phyloP scores from a whole-genome alignment of 495 filamentous ascomycete species.

The Pseudotulostoma volvatum region DNA sequence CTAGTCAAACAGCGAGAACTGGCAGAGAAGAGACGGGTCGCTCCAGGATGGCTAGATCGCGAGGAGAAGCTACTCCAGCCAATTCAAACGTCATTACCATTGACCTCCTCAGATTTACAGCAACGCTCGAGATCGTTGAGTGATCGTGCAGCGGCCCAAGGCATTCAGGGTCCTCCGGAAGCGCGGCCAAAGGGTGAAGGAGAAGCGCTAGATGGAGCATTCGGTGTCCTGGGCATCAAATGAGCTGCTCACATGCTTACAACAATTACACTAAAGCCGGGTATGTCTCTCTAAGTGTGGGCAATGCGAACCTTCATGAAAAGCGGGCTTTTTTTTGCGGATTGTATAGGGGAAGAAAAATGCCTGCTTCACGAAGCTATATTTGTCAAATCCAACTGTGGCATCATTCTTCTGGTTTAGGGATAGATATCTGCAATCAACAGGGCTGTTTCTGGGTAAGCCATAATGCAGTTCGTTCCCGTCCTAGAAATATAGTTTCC shows the following conservation, averaged over 20 bases:
- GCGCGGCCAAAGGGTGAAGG: conserved; percentile 43
- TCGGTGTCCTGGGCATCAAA: conserved; percentile 50
- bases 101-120: neutral
- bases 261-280: too few species aligned
- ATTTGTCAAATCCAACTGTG: too few species aligned
- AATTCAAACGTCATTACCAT: conserved; percentile 7
- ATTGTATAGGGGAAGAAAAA: too few species aligned
- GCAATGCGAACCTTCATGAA: too few species aligned
- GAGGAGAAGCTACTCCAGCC: conserved; percentile 75
- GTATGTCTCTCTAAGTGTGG: too few species aligned
- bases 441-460: too few species aligned
- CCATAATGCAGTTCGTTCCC: too few species aligned
- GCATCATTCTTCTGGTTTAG: too few species aligned
- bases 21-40: conserved; percentile 78
- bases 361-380: too few species aligned
- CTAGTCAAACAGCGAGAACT: conserved; percentile 59
- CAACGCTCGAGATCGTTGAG: conserved; percentile 26
- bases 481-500: too few species aligned
- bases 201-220: conserved; percentile 75
- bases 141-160: conserved; percentile 25
- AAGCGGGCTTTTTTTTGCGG: too few species aligned
- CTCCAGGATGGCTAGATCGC: conserved; percentile 88
- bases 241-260: conserved; percentile 16
- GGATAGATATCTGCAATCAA: too few species aligned
- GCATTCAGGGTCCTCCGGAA: conserved; percentile 23